Conservation (phyloP, 2,329 filamentous ascomycete species). For the Cladophialophora carrionii region DNA sequence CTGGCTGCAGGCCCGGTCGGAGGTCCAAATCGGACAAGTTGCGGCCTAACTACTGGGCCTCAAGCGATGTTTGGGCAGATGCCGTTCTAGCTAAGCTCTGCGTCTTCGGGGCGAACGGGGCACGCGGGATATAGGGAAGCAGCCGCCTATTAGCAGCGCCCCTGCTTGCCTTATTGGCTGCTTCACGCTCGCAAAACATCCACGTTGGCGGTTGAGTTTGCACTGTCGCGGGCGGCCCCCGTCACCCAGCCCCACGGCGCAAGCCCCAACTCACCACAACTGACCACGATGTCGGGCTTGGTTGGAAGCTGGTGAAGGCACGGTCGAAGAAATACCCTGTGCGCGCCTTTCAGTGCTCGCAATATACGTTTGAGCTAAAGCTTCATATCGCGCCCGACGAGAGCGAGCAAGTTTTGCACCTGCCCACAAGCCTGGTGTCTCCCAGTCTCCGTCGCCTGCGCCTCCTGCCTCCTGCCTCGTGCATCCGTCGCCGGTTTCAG, state of each 20-base stretch:
- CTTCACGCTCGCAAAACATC: constrained; percentile 10
- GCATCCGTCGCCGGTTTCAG: constrained; percentile 13
- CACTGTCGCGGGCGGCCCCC: constrained; percentile 10
- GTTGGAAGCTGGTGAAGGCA: not conserved
- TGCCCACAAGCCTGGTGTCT: not conserved
- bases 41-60: constrained; percentile 11
- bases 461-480: constrained; percentile 21
- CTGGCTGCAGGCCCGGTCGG: not conserved
- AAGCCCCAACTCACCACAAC: not conserved
- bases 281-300: constrained; percentile 10
- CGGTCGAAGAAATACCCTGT: not conserved
- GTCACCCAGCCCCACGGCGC: constrained; percentile 15
- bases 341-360: not conserved
- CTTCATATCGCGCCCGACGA: constrained; percentile 7
- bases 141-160: constrained; percentile 5
- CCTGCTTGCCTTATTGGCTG: constrained; percentile 12
- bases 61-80: constrained; percentile 5
- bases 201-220: constrained; percentile 16
- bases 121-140: constrained; percentile 17
- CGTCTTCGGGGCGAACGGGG: constrained; percentile 16
- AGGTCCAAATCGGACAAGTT: not conserved
- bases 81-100: constrained; percentile 11
- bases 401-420: not conserved
- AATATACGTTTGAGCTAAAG: constrained; percentile 6
- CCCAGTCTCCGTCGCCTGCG: not conserved